Percentiles rank a stretch among this genome's conserved stretches.
Evolutionary conservation across 2,329 filamentous ascomycete genomes (phyloP).

Genomic region (Aspergillus vadensis): DNA sequence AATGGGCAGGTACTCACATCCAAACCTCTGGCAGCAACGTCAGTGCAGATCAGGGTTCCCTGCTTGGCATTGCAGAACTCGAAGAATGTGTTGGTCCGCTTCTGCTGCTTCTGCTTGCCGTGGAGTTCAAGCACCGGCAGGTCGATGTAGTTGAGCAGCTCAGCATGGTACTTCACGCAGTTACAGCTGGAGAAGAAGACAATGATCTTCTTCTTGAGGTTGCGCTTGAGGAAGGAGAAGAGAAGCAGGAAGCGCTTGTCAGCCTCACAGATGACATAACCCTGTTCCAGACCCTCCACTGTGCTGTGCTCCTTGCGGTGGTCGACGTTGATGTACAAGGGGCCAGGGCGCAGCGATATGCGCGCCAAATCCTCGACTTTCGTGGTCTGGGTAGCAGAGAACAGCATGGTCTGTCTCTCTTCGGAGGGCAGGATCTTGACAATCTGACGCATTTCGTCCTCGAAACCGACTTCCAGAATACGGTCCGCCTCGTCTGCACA

Average conservation of each 20-base stretch:
- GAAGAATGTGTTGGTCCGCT: slow-evolving; percentile 98
- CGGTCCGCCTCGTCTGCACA: slow-evolving; percentile 82
- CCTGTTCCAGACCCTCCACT: slow-evolving; percentile 91
- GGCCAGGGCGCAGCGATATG: slow-evolving; percentile 87
- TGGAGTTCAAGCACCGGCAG: slow-evolving; percentile 83
- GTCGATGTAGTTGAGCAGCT: slow-evolving; percentile 97
- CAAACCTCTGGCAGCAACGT: slow-evolving; percentile 90
- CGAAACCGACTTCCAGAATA: slow-evolving; percentile 95
- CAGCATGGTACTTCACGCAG: slow-evolving; percentile 92
- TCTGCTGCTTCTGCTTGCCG: slow-evolving; percentile 98
- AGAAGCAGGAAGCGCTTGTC: slow-evolving; percentile 92
- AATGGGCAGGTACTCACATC: slow-evolving; percentile 60
- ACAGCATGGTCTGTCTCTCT: slow-evolving; percentile 93
- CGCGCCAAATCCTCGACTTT: slow-evolving; percentile 96
- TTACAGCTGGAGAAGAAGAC: slow-evolving; percentile 94
- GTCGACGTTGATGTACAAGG: slow-evolving; percentile 96
- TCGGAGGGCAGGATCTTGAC: slow-evolving; percentile 89
- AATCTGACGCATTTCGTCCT: slow-evolving; percentile 97
- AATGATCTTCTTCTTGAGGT: slow-evolving; percentile 95
- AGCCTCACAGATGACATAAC: slow-evolving; percentile 89
- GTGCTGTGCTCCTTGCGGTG: slow-evolving; percentile 86
- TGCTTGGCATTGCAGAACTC: slow-evolving; percentile 86
- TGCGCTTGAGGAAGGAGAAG: slow-evolving; percentile 90
- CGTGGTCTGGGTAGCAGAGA: slow-evolving; percentile 96
- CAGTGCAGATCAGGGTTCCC: slow-evolving; percentile 91